Conservation (phyloP, 176 grass and related monocot genomes). For the Musa schizocarpa region DNA sequence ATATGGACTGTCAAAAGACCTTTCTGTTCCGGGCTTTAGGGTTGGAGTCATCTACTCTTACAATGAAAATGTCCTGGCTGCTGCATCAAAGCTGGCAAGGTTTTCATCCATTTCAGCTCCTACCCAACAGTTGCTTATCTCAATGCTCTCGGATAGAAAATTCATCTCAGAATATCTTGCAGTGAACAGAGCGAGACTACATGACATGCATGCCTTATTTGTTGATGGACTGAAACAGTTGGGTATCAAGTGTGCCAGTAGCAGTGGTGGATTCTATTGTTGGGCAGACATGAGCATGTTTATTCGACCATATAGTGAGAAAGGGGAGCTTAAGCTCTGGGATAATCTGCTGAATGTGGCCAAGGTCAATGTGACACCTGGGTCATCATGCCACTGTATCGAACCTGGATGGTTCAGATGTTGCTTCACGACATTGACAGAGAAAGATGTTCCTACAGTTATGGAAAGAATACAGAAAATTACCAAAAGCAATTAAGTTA, state of each 20-base stretch:
- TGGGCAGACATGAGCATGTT: conserved; percentile 94
- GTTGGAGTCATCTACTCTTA: conserved; percentile 79
- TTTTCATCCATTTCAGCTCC: conserved; percentile 80
- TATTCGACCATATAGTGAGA: conserved; percentile 77
- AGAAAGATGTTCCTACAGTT: conserved; percentile 71
- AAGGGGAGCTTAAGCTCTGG: conserved; percentile 78
- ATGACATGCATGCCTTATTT: conserved; percentile 44
- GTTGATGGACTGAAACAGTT: conserved; percentile 55
- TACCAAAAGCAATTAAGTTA: conserved; percentile 27
- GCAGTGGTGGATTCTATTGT: conserved; percentile 86
- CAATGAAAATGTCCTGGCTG: conserved; percentile 56
- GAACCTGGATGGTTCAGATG: conserved; percentile 93
- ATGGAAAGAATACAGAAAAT: conserved; percentile 66
- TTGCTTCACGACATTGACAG: conserved; percentile 68
- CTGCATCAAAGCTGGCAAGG: conserved; percentile 73
- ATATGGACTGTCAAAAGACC: conserved; percentile 80
- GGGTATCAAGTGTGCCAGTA: conserved; percentile 69
- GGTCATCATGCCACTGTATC: conserved; percentile 94
- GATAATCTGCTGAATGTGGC: conserved; percentile 61
- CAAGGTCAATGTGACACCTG: conserved; percentile 77
- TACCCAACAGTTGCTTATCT: conserved; percentile 55
- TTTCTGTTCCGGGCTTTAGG: conserved; percentile 67
- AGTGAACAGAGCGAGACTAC: conserved; percentile 47
- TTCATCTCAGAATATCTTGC: conserved; percentile 62
- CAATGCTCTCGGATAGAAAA: conserved; percentile 74